Evolutionary conservation across 2,329 filamentous ascomycete genomes (phyloP), one percentile per base, ranked within the genome.

Genomic region (Clonostachys solani): DNA sequence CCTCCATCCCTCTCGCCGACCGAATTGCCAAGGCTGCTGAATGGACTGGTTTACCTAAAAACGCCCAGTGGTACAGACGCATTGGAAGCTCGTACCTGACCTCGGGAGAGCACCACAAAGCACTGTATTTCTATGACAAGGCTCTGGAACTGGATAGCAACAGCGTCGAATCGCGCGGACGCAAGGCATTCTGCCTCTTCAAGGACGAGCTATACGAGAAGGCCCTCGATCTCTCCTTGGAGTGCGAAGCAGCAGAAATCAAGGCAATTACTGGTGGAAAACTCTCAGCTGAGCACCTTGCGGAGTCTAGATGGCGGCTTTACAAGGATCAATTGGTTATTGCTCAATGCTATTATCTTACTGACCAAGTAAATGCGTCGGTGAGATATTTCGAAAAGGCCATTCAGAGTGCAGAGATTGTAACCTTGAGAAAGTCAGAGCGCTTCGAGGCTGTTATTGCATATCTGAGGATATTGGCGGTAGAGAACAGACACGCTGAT

Each of bases 261-360:
- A 56, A 60, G 9, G 59, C 54, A 15, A 55, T 67, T 4, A 52
- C 50, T 0, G 52, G 60, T 3, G 57, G 60, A 0, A 52, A 54
- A 5, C 56, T 61, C 5, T 54, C 60, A 1, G 56, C 49, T 0
- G 45, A 53, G 3, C 55, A 60, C 3, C 50, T 60, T 4, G 56
- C 53, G 17, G 60, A 58, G 33, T 60, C 58, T 42, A 64, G 57
- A 46, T 71, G 67, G 68, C 60, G 69, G 2, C 52, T 72, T 1
- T 72, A 72, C 52, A 67, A 68, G 44, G 66, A 70, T 17, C 65
- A 69, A 33, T 58, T 63, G 10, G 55, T 70, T 17, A 62, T 69
- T 10, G 69, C 67, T 1, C 56, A 58, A 15, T 69, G 66, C 49
- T 64, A 65, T 50, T 61, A 62, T 18, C 59, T 60, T 12, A 57